These are phyloP conservation scores for Ophiostoma fasciatum DNA, from an alignment of 2,329 filamentous ascomycete species.

Conservation along the genomic window DNA sequence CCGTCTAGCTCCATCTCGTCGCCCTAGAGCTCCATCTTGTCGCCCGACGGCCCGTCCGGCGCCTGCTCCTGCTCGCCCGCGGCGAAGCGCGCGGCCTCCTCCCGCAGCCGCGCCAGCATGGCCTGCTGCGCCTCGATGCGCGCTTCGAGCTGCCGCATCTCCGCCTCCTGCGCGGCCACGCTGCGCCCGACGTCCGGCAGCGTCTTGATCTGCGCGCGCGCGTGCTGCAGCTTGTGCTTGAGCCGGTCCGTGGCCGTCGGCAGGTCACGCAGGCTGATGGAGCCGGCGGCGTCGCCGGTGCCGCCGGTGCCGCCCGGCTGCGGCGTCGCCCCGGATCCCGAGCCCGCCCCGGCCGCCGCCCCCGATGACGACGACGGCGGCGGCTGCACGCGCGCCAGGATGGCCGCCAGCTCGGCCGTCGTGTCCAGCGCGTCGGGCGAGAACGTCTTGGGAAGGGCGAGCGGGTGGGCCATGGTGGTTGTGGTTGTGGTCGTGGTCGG, in stretches of 20 bases:
- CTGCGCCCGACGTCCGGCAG: slow-evolving; percentile 57
- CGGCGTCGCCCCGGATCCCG: slow-evolving; percentile 20
- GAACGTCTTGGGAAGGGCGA: slow-evolving; percentile 47
- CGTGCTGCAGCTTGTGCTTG: slow-evolving; percentile 71
- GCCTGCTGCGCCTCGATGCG: slow-evolving; percentile 47
- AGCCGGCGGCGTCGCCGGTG: slow-evolving; percentile 15
- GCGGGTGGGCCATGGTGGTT: slow-evolving; percentile 21
- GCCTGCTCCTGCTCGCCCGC: slow-evolving; percentile 14
- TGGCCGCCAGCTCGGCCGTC: slow-evolving; percentile 63
- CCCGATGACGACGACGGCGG: slow-evolving; percentile 20
- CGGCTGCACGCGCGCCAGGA: slow-evolving; percentile 59
- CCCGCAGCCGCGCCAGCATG: slow-evolving; percentile 38
- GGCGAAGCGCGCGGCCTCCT: slow-evolving; percentile 29
- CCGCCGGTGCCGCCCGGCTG: slow-evolving; percentile 19
- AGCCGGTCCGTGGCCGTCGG: slow-evolving; percentile 62
- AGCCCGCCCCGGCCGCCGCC: slow-evolving; percentile 18
- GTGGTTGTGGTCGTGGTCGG: too few species aligned
- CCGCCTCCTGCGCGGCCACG: slow-evolving; percentile 53
- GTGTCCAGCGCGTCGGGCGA: slow-evolving; percentile 75
- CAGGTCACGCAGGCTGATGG: slow-evolving; percentile 53
- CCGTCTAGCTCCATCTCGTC: slow-evolving; percentile 6
- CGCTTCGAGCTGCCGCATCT: slow-evolving; percentile 52
- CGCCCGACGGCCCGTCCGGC: slow-evolving; percentile 15
- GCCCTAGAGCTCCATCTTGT: slow-evolving; percentile 27
- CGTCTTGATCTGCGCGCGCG: slow-evolving; percentile 47